Evolutionary conservation across 768 basidiomycete genomes (phyloP), one percentile per base, ranked within the genome.

Genomic region (Leccinum truebloodii): DNA sequence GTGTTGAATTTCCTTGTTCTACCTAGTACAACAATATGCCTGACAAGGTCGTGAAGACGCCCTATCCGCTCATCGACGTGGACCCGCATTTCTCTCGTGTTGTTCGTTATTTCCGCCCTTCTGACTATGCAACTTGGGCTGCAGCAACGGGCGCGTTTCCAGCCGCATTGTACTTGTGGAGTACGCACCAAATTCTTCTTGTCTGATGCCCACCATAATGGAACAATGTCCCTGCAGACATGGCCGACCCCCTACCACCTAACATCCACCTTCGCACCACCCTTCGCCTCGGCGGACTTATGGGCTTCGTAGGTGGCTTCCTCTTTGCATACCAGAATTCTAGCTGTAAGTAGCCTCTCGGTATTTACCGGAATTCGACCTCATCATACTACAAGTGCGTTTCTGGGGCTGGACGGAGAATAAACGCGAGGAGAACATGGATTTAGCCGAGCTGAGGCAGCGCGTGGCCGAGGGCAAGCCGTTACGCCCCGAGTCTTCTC

Each of bases 371-470:
- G 57, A 30, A 59, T 24, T 41, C 52, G 46, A 34, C 56, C 71
- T 52, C 49, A 67, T 58, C 62, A 66, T 39, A 50, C 52, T 12
- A 24, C 53, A 69, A 94, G 92, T 85, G 71, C 93, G 94, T n/a
- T 92, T 96, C 80, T 95, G 92, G 92, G 94, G 94, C 55, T 95
- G 93, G 94, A 78, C 85, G 6, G 94, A 96, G 76, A 96, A 96
- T 76, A 83, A 85, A 64, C 81, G 84, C 16, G 96, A 98, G 74
- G 84, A 90, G 65, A 84, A 84, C 54, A 81, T 79, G 75, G 96
- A 98, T 72, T 69, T 87, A 44, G 80, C 79, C 16, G 96, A 98
- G 74, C 79, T 98, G 49, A 85, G 83, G 51, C 85, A 90, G 63
- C 86, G 85, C 24, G 89, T 86, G 3, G 76, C 77, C 65, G 84